Evolutionary conservation across 2,329 filamentous ascomycete genomes (phyloP), one percentile per base, ranked within the genome.

Genomic region (Pseudogymnoascus sp.): DNA sequence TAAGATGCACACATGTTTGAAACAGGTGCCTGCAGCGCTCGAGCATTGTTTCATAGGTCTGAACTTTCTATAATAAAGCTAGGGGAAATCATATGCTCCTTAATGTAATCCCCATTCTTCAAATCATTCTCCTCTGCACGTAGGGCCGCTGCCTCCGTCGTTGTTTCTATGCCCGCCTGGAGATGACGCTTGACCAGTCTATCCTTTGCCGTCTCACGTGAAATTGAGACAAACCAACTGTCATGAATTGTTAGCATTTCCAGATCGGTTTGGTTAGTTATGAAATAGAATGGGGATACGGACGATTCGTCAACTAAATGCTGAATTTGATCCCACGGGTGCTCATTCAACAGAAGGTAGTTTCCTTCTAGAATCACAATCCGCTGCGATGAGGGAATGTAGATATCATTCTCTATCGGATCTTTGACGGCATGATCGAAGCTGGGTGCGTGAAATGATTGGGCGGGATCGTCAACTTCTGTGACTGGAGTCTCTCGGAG

Each of bases 301-400:
- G 48, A 70, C 65, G 60, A 66, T 37, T 82, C 79, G 69, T 81
- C 78, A 71, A 80, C 79, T 59, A 80, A 61, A 5, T 65, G 60
- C n/a, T 77, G 75, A 9, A 76, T 75, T 35, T 70, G 64, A 52
- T 68, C 73, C 79, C 79, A 82, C 12, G 78, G 78, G 52, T 74
- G 71, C 62, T 76, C 74, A 64, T 80, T 69, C 33, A 79, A 67
- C 60, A 78, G 75, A 1, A 78, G 71, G 69, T 82, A 82, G 63
- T 80, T 79, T 0, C 80, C 80, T 65, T 82, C 80, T 40, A 82
- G 75, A 36, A 82, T 75, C n/a, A 81, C 69, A n/a, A 80, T 72
- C 58, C 74, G 72, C 25, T 74, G 70, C 9, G 71, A 73, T 1
- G 75, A 67, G 4, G 76, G 72, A 60, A 80, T 79, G 6, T 73